Evolutionary conservation across 352 stramenopile species (phyloP).

Genomic region (Elongisporangium undulatum): DNA sequence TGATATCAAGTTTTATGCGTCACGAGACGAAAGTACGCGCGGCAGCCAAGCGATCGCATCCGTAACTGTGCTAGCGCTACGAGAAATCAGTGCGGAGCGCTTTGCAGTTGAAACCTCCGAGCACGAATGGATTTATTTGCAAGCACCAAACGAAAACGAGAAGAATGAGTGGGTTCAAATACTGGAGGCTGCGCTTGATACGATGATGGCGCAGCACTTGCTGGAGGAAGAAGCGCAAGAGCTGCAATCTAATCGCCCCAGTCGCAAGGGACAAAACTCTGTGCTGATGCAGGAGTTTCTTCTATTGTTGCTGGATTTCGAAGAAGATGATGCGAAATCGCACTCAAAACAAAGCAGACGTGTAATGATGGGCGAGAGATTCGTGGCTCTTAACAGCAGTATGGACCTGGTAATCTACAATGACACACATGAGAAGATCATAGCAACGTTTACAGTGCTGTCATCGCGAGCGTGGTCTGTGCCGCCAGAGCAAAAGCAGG

Average conservation of each 20-base stretch:
- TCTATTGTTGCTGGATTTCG: slow-evolving; percentile 31
- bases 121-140: slow-evolving; percentile 42
- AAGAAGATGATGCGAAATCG: slow-evolving; percentile 14
- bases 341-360: slow-evolving; percentile 14
- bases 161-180: slow-evolving; percentile 48
- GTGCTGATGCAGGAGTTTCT: slow-evolving; percentile 17
- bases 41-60: slow-evolving; percentile 14
- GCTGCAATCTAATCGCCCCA: slow-evolving; percentile 1
- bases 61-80: slow-evolving; percentile 28
- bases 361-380: slow-evolving; percentile 37
- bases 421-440: slow-evolving; percentile 16
- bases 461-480: slow-evolving; percentile 36
- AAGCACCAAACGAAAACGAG: slow-evolving; percentile 26
- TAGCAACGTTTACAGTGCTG: slow-evolving; percentile 34
- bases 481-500: slow-evolving; percentile 9
- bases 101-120: slow-evolving; percentile 56
- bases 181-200: slow-evolving; percentile 45
- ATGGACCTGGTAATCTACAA: slow-evolving; percentile 47
- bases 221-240: slow-evolving; percentile 25
- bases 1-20: slow-evolving; percentile 43
- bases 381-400: slow-evolving; percentile 35
- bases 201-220: slow-evolving; percentile 37
- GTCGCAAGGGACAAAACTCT: slow-evolving; percentile 2
- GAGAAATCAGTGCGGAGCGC: slow-evolving; percentile 14
- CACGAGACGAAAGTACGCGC: slow-evolving; percentile 54